A percentile compares a stretch with the other conserved stretches of the same genome.
Conservation (phyloP, 495 filamentous ascomycete species). For the Filosporella fistucella region DNA sequence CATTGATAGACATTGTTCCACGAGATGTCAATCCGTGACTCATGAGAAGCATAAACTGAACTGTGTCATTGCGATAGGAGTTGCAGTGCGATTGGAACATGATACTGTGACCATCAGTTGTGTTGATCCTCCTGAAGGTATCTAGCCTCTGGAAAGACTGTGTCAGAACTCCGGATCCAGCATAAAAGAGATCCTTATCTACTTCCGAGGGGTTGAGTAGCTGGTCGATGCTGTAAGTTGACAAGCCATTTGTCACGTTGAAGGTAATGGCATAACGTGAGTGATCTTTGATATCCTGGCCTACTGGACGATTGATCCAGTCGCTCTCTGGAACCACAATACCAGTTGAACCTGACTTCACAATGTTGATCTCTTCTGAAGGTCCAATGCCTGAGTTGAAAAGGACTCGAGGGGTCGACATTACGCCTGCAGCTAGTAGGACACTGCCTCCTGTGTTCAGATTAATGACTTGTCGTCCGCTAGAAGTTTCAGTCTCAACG, state of each 20-base stretch:
- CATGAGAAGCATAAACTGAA: not conserved
- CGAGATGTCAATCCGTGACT: not conserved
- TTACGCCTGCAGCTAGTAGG: conserved; percentile 62
- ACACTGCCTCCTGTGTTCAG: conserved; percentile 33
- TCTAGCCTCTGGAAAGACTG: not conserved
- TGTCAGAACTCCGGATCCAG: not conserved
- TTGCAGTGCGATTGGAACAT: not conserved
- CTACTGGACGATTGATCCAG: conserved; percentile 73
- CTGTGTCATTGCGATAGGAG: not conserved
- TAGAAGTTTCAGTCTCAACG: not conserved
- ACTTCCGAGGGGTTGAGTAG: not conserved
- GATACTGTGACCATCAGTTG: not conserved
- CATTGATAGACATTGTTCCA: not conserved
- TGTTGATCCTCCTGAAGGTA: not conserved
- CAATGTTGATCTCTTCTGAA: conserved; percentile 49
- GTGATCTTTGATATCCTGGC: conserved; percentile 68
- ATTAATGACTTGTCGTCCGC: not conserved
- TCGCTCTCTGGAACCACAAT: conserved; percentile 40
- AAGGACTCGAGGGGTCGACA: conserved; percentile 66
- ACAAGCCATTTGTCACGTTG: not conserved
- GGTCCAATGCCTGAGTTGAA: conserved; percentile 61
- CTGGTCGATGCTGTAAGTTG: not conserved
- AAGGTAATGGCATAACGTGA: conserved; percentile 19
- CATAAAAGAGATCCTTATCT: not conserved
- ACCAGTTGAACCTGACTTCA: conserved; percentile 43